Percentiles rank a stretch among this genome's conserved stretches.
Conservation (phyloP, 305 asterid species). For the Coffea humblotiana region DNA sequence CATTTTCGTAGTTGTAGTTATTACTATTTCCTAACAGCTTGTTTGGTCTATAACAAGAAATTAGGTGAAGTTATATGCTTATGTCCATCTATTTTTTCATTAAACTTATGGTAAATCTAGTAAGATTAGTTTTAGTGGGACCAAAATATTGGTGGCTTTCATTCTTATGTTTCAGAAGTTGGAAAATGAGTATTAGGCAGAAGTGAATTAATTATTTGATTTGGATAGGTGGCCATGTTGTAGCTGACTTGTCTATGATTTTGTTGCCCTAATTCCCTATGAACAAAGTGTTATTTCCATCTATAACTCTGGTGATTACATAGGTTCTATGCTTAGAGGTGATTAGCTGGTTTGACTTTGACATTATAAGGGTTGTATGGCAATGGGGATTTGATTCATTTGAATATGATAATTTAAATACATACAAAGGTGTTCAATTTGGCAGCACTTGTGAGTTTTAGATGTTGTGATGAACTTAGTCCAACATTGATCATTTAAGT, state of each 20-base stretch:
- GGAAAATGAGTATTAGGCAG: neutral
- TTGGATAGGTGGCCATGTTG: neutral
- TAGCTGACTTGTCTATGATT: neutral
- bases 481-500: neutral
- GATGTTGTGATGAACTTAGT: neutral
- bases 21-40: too few species aligned
- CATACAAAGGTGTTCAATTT: neutral
- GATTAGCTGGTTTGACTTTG: neutral
- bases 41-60: constrained; percentile 32
- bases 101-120: neutral
- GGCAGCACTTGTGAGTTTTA: neutral
- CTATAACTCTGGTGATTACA: neutral
- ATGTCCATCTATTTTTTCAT: too few species aligned
- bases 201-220: neutral
- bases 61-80: constrained; percentile 47
- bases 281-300: neutral
- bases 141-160: neutral
- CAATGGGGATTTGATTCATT: neutral
- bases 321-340: neutral
- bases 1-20: too few species aligned
- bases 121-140: neutral
- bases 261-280: neutral
- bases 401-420: neutral
- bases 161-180: neutral
- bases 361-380: neutral